Evolutionary conservation across 2,329 filamentous ascomycete species (phyloP), one percentile per base, ranked within the genome.

Genomic region (Botrytis porri): DNA sequence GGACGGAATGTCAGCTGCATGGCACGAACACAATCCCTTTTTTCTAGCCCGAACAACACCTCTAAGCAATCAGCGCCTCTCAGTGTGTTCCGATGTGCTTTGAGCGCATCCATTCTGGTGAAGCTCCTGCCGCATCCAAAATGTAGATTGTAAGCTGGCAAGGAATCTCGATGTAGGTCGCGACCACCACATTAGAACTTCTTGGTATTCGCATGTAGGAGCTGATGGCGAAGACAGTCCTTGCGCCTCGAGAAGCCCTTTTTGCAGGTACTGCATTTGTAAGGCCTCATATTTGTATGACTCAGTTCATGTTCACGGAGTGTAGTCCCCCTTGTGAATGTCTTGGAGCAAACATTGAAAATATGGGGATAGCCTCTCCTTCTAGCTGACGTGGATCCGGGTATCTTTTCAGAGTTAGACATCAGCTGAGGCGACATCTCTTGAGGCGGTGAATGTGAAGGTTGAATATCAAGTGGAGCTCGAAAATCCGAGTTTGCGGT

Each of bases 1-100:
- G 37, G 7, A 37, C 37, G 4, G 37, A 4, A n/a, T n/a, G n/a
- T 8, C 37, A 37, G 4, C 37, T 37, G 4, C 7, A 37, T 37
- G 7, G 4, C 37, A 37, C 37, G 37, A 37, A 37, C 37, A 37
- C 4, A 7, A 37, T 37, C 37, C 37, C 4, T 37, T 20, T 22
- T 63, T 8, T 1, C 1, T 7, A 1, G 0, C 12, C 14, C 45
- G 6, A 37, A 3, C n/a, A 8, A 7, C 3, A 0, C 0, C 10
- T 18, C 3, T 8, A 71, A 71, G n/a, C 70, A 59, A 8, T 1
- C 12, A 3, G 14, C 16, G 2, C 29, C 61, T 12, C 20, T 29
- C 4, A 12, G n/a, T 18, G 61, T 43, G 4, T 22, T 22, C 12
- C 59, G 57, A 20, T 67, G 61, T 22, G 32, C 22, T 29, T 1